These are phyloP conservation scores for Vanrija pseudolonga DNA, from an alignment of 1,284 basidiomycete species.

Conservation along the genomic window DNA sequence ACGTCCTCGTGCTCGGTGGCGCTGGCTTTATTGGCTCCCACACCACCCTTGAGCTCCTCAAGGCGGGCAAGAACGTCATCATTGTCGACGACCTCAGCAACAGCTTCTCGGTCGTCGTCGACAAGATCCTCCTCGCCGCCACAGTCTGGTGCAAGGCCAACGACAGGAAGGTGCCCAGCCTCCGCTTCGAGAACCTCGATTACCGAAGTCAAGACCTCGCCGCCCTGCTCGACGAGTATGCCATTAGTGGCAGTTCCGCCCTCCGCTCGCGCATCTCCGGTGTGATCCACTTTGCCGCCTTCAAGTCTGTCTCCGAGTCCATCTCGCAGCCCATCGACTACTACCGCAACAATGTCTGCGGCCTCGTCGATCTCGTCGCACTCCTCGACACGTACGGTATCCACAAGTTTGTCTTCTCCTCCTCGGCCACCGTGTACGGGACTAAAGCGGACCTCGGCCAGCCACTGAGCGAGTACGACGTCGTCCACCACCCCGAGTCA, in stretches of 20 bases:
- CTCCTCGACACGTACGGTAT: slow-evolving; percentile 6
- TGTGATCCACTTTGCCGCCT: slow-evolving; percentile 11
- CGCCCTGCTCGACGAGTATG: slow-evolving; percentile 4
- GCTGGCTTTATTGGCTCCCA: slow-evolving; percentile 8
- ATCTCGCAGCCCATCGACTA: slow-evolving; percentile 6
- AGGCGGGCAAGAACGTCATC: slow-evolving; percentile 9
- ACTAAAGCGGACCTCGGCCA: slow-evolving; percentile 9
- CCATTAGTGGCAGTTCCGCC: background rate
- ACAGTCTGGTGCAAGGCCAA: slow-evolving; percentile 1
- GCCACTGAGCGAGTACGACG: slow-evolving; percentile 11
- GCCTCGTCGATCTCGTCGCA: slow-evolving; percentile 4
- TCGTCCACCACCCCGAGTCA: slow-evolving; percentile 10
- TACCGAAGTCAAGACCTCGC: slow-evolving; percentile 1
- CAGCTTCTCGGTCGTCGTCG: background rate
- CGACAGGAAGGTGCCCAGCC: background rate
- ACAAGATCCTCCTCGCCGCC: background rate
- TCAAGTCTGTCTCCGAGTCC: slow-evolving; percentile 5
- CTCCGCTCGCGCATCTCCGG: slow-evolving; percentile 1
- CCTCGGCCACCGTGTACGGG: slow-evolving; percentile 14
- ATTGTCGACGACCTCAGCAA: slow-evolving; percentile 10
- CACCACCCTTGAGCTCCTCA: slow-evolving; percentile 10
- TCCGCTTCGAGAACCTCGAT: slow-evolving; percentile 5
- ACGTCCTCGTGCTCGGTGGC: slow-evolving; percentile 8
- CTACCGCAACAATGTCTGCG: slow-evolving; percentile 12
- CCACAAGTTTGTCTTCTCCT: slow-evolving; percentile 15